Base-by-base conservation (phyloP, 2,329 filamentous ascomycete species). In the Exophiala aquamarina region DNA sequence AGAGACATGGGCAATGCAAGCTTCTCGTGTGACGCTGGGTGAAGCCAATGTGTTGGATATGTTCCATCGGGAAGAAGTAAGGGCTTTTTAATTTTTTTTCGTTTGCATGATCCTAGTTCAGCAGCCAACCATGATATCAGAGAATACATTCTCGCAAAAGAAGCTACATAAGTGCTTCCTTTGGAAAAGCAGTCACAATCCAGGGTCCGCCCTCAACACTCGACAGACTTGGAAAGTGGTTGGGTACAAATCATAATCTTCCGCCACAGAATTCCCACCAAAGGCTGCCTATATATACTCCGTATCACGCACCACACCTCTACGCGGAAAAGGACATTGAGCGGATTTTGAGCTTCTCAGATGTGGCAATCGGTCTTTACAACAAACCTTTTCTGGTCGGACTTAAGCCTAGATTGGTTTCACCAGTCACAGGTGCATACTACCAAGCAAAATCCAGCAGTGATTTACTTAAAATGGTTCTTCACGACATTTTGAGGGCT, bases 1-100 rank as follows among this genome's bases (percentile, higher is more conserved):
- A 2, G 51, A 63, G 19, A 55, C 49, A 11, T 64, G 60, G 61
- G 36, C 36, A 10, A 21, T 39, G 36, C 36, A 39, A 21, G 17
- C 6, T 13, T 21, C 36, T 21, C 36, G 36, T 39, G 36, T 3
- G 3, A 10, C 23, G 2, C 19, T 39, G 21, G 36, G 36, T 9
- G 36, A 39, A 21, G 18, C 19, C n/a, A 21, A 39, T 11, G 8
- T 21, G 14, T 19, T 39, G 15, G 9, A 39, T 21, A 39, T 9
- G 3, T 21, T 39, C n/a, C 36, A 39, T 39, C 6, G n/a, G 14
- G 36, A 21, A 21, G 36, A 39, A 14, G 36, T 39, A n/a, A 19
- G 36, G 19, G 13, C 3, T 21, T 14, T 4, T n/a, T 13, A 4
- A 26, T 26, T 11, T 6, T 6, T 26, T 26, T 26, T 26, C 6